phyloP scores from a whole-genome alignment of 371 early-diverging fungal genomes.

The Circinella minor region DNA sequence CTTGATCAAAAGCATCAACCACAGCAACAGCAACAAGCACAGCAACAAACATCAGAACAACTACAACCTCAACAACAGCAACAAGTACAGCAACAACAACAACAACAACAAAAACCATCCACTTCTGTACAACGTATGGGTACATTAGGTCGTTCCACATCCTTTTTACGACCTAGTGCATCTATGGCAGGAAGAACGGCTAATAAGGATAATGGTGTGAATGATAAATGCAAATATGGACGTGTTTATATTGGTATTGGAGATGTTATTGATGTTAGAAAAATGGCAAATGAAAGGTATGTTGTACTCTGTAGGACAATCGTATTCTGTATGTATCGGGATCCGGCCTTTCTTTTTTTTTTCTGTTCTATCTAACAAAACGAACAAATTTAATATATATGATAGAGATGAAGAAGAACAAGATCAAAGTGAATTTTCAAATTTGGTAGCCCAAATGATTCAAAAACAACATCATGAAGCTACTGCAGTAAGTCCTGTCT shows the following conservation, averaged over 20 bases:
- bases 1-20: constrained; percentile 45
- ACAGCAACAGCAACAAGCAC: not conserved
- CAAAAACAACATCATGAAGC: constrained; percentile 47
- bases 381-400: not conserved
- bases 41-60: not conserved
- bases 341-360: not conserved
- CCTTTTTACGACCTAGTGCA: constrained; percentile 45
- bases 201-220: constrained; percentile 30
- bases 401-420: not conserved
- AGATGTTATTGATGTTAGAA: constrained; percentile 30
- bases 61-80: too few relatives aligned
- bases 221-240: constrained; percentile 48
- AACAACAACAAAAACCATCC: constrained; percentile 1
- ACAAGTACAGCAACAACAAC: constrained; percentile 1
- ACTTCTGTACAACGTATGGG: not conserved
- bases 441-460: constrained; percentile 24
- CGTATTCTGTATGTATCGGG: too few relatives aligned
- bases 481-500: constrained; percentile 43
- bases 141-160: constrained; percentile 17
- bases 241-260: constrained; percentile 53
- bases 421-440: constrained; percentile 2
- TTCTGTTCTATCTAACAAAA: not conserved
- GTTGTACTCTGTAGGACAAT: not conserved
- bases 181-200: constrained; percentile 40
- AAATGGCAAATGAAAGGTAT: constrained; percentile 14